Evolutionary conservation across 129 eudicot genomes (phyloP).

Genomic region (Saposhnikovia divaricata): DNA sequence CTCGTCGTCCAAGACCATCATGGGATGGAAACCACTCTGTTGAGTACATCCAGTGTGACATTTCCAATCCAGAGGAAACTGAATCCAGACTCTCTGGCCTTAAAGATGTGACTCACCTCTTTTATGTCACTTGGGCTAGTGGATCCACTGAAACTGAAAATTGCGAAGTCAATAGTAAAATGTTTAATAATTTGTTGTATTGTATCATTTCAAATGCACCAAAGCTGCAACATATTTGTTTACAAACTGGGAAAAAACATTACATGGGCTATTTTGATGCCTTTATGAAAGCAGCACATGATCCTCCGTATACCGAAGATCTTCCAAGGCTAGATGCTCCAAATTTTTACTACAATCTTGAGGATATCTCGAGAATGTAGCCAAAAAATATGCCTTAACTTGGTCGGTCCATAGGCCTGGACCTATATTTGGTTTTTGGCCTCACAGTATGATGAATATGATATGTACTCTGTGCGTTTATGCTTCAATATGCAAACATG

Average conservation of each 20-base stretch:
- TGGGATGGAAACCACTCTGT: slow-evolving; percentile 63
- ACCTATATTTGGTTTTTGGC: slow-evolving; percentile 53
- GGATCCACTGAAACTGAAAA: slow-evolving; percentile 43
- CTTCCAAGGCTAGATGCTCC: slow-evolving; percentile 45
- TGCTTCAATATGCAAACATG: slow-evolving; percentile 63
- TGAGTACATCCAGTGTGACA: slow-evolving; percentile 67
- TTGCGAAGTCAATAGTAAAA: slow-evolving; percentile 47
- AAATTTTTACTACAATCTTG: slow-evolving; percentile 50
- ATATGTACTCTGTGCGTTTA: slow-evolving; percentile 49
- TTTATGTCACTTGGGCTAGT: slow-evolving; percentile 70
- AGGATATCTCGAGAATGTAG: slow-evolving; percentile 42
- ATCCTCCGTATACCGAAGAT: slow-evolving; percentile 54
- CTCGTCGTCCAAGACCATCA: slow-evolving; percentile 62
- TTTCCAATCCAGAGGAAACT: slow-evolving; percentile 39
- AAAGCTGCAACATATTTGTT: slow-evolving; percentile 47
- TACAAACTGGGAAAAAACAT: slow-evolving; percentile 64
- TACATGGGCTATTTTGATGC: slow-evolving; percentile 39
- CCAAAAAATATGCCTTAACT: slow-evolving; percentile 40
- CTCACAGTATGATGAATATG: slow-evolving; percentile 55
- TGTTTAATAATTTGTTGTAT: slow-evolving; percentile 51
- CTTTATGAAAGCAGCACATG: slow-evolving; percentile 28
- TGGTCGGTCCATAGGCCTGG: slow-evolving; percentile 77
- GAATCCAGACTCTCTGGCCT: slow-evolving; percentile 38
- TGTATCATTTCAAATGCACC: slow-evolving; percentile 53
- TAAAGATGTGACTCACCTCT: slow-evolving; percentile 61